Evolutionary conservation across 2,329 filamentous ascomycete genomes (phyloP), one percentile per base, ranked within the genome.

Genomic region (Sphaceloma murrayae): DNA sequence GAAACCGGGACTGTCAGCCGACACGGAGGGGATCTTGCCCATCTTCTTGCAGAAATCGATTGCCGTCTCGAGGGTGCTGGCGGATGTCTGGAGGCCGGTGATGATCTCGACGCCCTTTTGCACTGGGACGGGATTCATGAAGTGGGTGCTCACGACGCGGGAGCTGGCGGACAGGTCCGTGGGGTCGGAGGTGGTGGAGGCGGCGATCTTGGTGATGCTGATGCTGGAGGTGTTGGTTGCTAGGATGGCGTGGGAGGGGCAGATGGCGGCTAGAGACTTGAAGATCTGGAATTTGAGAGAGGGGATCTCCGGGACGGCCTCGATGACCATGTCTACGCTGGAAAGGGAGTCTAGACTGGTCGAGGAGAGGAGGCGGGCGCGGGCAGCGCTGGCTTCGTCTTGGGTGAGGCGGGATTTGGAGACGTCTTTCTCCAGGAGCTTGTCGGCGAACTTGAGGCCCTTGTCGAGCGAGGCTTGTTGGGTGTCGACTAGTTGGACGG

Each of bases 221-320:
- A 98, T 98, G 49, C 87, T 94, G n/a, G 87, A 94, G 5, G 91
- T 98, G 69, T 98, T 98, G 50, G 91, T 98, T 4, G 91, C 89
- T 26, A 98, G 76, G 55, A 98, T 85, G 48, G 91, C 78, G 59
- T 96, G 86, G 43, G 80, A 70, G 8, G 86, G 80, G 53, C 84
- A 88, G 53, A 94, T 79, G 55, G 83, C 68, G 5, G 88, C 87
- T 8, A 98, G 74, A 57, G 82, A 74, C 52, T 77, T 69, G 67
- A 98, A 98, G 53, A 98, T 93, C 52, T 80, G 78, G 52, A 80
- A 78, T 67, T 98, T 98, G 51, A 98, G 75, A 42, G 80, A 71
- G 30, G 84, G 80, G 45, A 94, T 89, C 69, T 95, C 88, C 17
- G 91, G 91, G 6, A 98, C 87, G 11, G 91, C 91, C 69, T 98